A percentile compares a stretch with the other conserved stretches of the same genome.
Evolutionary conservation across 352 stramenopile genomes (phyloP).

Genomic region (Phytophthora rubi): DNA sequence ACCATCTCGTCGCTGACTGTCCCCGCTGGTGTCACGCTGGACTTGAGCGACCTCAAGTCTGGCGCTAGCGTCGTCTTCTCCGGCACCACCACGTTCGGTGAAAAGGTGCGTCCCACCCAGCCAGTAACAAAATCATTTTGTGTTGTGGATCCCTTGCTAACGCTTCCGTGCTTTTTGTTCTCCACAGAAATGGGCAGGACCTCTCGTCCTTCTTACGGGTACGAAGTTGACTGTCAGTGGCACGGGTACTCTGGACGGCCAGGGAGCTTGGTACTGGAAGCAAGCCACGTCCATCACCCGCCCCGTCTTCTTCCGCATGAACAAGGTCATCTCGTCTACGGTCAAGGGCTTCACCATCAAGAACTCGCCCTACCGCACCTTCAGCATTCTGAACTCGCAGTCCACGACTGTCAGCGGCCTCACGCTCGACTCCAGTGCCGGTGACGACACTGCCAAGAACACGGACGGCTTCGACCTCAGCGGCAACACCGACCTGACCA

Average conservation of each 20-base stretch:
- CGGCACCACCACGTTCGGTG: constrained; percentile 41
- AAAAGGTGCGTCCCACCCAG: constrained; percentile 10
- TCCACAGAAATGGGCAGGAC: constrained; percentile 24
- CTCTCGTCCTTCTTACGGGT: constrained; percentile 35
- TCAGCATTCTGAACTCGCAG: constrained; percentile 31
- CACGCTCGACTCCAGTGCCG: constrained; percentile 23
- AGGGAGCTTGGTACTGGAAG: constrained; percentile 44
- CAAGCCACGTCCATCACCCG: constrained; percentile 28
- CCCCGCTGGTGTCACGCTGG: constrained; percentile 40
- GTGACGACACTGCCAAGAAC: constrained; percentile 12
- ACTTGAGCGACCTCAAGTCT: constrained; percentile 33
- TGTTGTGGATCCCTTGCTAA: neutral
- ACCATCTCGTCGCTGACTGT: constrained; percentile 35
- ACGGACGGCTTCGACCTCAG: constrained; percentile 35
- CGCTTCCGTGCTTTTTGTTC: neutral
- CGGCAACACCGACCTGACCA: constrained; percentile 24
- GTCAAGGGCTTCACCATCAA: constrained; percentile 39
- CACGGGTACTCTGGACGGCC: constrained; percentile 37
- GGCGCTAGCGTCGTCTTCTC: constrained; percentile 38
- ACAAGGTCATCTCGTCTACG: constrained; percentile 27
- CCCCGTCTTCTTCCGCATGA: constrained; percentile 40
- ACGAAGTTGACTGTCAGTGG: constrained; percentile 30
- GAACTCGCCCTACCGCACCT: constrained; percentile 23
- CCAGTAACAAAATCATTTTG: neutral
- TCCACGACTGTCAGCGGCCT: constrained; percentile 26